Evolutionary conservation across 2,329 filamentous ascomycete genomes (phyloP).

Genomic region (Cladophialophora exuberans): DNA sequence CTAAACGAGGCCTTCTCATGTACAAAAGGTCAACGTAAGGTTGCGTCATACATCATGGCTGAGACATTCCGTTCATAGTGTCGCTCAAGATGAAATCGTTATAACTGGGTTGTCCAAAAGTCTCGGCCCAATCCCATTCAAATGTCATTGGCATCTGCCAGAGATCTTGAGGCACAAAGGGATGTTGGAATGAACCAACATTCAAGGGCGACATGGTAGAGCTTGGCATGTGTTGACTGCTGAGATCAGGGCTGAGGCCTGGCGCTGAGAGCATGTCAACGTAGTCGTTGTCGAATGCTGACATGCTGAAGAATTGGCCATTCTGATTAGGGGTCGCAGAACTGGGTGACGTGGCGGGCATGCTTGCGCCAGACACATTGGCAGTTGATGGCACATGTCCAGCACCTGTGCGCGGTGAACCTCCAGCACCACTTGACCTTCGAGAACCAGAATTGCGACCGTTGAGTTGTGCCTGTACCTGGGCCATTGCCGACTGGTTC

Average conservation of each 20-base stretch:
- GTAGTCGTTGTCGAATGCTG: constrained; percentile 41
- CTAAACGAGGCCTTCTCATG: constrained; percentile 2
- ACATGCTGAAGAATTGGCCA: constrained; percentile 33
- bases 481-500: constrained; percentile 34
- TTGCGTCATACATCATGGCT: constrained; percentile 21
- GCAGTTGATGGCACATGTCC: constrained; percentile 10
- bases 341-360: constrained; percentile 16
- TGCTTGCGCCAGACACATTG: background rate
- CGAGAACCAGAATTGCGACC: constrained; percentile 22
- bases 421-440: constrained; percentile 22
- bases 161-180: constrained; percentile 87
- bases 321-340: constrained; percentile 23
- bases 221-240: constrained; percentile 37
- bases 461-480: constrained; percentile 32
- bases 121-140: constrained; percentile 78
- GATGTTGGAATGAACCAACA: constrained; percentile 70
- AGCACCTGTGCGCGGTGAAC: constrained; percentile 18
- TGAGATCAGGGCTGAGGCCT: constrained; percentile 40
- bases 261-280: constrained; percentile 43
- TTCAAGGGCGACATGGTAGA: constrained; percentile 38
- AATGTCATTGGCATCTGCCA: constrained; percentile 96
- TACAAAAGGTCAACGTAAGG: background rate
- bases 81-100: constrained; percentile 30
- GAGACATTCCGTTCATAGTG: constrained; percentile 26
- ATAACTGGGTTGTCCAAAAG: constrained; percentile 22